Conservation (phyloP, 1,284 basidiomycete species). For the Puccinia hordei region DNA sequence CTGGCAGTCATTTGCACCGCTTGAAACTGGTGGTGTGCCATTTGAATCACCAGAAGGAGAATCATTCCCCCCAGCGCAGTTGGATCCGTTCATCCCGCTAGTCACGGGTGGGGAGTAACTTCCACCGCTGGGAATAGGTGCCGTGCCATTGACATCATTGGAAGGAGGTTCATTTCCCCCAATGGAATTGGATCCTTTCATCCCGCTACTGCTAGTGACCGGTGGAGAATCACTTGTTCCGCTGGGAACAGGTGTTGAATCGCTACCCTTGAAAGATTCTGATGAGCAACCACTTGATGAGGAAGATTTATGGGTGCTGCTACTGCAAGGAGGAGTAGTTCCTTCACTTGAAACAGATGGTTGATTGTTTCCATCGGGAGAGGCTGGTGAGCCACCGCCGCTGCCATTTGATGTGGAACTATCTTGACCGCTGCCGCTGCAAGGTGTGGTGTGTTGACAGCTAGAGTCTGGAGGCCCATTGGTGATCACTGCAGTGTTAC, state of each 20-base stretch:
- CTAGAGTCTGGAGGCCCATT: background rate
- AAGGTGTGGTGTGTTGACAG: background rate
- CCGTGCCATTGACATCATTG: background rate
- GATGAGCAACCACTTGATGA: constrained; percentile 1
- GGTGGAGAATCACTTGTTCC: background rate
- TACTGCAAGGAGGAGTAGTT: background rate
- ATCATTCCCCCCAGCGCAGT: background rate
- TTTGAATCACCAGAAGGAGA: background rate
- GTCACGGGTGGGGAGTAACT: background rate
- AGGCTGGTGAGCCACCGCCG: background rate
- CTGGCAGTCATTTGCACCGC: background rate
- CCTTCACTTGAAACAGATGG: background rate
- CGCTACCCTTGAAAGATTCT: background rate
- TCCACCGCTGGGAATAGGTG: constrained; percentile 2
- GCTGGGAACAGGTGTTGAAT: background rate
- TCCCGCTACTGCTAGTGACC: background rate
- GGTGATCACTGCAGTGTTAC: background rate
- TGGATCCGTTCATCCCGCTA: background rate
- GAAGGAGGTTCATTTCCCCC: background rate
- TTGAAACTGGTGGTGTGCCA: background rate
- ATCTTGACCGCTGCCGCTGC: constrained; percentile 3
- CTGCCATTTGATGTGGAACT: background rate
- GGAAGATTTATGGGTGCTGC: background rate
- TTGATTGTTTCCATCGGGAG: background rate
- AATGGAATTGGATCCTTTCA: background rate